phyloP scores from a whole-genome alignment of 345 rosid species.

The Viola odorata region DNA sequence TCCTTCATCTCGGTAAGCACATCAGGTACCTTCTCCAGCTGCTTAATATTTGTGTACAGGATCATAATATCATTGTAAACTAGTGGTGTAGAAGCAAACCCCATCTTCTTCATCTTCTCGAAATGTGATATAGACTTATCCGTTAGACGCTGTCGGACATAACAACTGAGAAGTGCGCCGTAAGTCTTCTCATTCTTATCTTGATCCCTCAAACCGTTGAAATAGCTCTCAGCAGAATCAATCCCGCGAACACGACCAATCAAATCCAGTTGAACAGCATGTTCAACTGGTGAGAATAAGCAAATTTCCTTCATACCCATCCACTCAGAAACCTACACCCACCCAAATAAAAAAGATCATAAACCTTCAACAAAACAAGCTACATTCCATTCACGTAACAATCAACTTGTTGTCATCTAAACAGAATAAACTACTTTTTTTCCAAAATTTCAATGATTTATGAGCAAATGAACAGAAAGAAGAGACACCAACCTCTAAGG shows the following conservation, averaged over 20 bases:
- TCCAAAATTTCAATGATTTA: constrained; percentile 4
- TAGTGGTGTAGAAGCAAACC: constrained; percentile 46
- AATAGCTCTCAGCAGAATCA: constrained; percentile 62
- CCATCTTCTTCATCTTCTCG: constrained; percentile 70
- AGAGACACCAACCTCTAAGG: constrained; percentile 49
- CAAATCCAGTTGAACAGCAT: constrained; percentile 77
- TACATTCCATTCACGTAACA: background rate
- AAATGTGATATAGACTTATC: constrained; percentile 58
- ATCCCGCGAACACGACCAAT: constrained; percentile 70
- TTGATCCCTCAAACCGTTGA: constrained; percentile 47
- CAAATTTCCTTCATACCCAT: constrained; percentile 53
- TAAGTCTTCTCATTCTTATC: constrained; percentile 70
- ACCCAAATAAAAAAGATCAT: background rate
- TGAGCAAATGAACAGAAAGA: constrained; percentile 10
- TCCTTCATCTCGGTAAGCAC: constrained; percentile 70
- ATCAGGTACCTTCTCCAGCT: constrained; percentile 52
- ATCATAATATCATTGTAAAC: constrained; percentile 78
- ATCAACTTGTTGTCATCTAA: background rate
- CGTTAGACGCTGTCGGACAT: constrained; percentile 51
- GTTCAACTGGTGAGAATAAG: constrained; percentile 55
- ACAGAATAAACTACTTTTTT: background rate
- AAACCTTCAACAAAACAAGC: background rate
- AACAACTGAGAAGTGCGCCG: constrained; percentile 85
- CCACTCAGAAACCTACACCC: constrained; percentile 76
- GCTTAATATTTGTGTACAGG: constrained; percentile 52